Evolutionary conservation across 2,329 filamentous ascomycete genomes (phyloP), one percentile per base, ranked within the genome.

Genomic region (Talaromyces funiculosus): DNA sequence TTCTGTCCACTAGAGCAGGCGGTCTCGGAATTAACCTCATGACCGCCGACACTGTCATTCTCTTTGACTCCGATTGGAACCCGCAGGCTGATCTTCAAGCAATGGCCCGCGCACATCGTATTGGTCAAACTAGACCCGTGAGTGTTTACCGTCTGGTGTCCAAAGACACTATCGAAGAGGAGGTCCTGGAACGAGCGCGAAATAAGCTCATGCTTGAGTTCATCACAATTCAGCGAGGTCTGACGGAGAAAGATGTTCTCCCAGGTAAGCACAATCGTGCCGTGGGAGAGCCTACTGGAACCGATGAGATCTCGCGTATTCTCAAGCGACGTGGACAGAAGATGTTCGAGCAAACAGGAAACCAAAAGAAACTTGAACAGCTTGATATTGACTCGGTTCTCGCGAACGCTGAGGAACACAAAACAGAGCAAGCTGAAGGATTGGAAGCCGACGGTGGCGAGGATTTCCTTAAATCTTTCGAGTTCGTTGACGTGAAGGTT

Each of bases 21-120:
- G 94, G 94, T 73, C 83, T 99, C n/a, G 94, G 94, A 64, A 99
- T 99, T 80, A 99, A 99, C 69, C 78, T 99, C 58, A 99, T 97
- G 91, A 97, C 94, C 24, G 94, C 94, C 7, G 95, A 99, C 70
- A 99, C 94, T 0, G 94, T 99, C 65, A 88, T 99, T 68, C 88
- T 99, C 47, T 99, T 97, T 69, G 95, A 99, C 73, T 97, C 94
- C 0, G 75, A 77, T 82, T 99, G 95, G 94, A 99, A 99, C 67
- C 95, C 94, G 18, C 94, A 99, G 73, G 94, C 94, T 6, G 95
- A 99, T 80, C 79, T 99, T 66, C 94, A 99, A 74, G 94, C 94
- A 42, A 99, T 99, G 94, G 94, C 94, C 61, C 89, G 94, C 75
- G 95, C 95, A 61, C 95, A 99, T 77, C 90, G 94, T 74, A 99